Evolutionary conservation across 164 flowering plant genomes (phyloP).

Genomic region (Stephania cephalantha): DNA sequence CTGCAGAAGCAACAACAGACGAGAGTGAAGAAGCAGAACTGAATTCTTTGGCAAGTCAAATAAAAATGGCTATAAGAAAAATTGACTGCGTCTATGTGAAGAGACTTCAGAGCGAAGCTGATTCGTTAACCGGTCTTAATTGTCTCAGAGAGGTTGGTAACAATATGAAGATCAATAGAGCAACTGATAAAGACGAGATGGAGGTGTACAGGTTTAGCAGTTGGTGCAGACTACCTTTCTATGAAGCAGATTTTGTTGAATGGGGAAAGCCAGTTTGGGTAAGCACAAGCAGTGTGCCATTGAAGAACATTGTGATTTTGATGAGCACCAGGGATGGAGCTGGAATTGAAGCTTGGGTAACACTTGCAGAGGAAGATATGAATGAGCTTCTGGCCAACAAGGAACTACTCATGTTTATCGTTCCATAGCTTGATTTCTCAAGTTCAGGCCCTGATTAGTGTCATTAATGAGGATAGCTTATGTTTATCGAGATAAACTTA

Average conservation of each 20-base stretch:
- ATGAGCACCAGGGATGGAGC: slow-evolving; percentile 15
- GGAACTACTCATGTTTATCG: slow-evolving; percentile 13
- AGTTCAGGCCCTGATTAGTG: no score
- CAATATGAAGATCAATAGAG: background rate
- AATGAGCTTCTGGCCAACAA: slow-evolving; percentile 7
- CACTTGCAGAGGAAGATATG: slow-evolving; percentile 14
- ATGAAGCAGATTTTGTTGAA: slow-evolving; percentile 40
- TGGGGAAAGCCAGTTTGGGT: slow-evolving; percentile 42
- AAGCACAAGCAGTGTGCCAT: background rate
- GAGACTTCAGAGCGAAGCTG: slow-evolving; percentile 1
- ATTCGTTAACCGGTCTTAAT: background rate
- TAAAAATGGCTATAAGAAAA: slow-evolving; percentile 14
- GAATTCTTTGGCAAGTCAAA: slow-evolving; percentile 6
- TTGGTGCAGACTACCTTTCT: slow-evolving; percentile 26
- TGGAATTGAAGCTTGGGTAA: slow-evolving; percentile 25
- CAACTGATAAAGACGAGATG: background rate
- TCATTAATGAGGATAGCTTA: no score
- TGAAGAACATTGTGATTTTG: slow-evolving; percentile 16
- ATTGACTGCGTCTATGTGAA: slow-evolving; percentile 8
- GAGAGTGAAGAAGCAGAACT: background rate
- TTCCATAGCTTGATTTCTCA: no score
- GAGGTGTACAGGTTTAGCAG: slow-evolving; percentile 17
- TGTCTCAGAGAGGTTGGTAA: background rate
- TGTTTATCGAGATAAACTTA: no score
- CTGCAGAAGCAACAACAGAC: slow-evolving; percentile 7